phyloP scores from a whole-genome alignment of 768 basidiomycete genomes.

The Boletus tomentosulus region DNA sequence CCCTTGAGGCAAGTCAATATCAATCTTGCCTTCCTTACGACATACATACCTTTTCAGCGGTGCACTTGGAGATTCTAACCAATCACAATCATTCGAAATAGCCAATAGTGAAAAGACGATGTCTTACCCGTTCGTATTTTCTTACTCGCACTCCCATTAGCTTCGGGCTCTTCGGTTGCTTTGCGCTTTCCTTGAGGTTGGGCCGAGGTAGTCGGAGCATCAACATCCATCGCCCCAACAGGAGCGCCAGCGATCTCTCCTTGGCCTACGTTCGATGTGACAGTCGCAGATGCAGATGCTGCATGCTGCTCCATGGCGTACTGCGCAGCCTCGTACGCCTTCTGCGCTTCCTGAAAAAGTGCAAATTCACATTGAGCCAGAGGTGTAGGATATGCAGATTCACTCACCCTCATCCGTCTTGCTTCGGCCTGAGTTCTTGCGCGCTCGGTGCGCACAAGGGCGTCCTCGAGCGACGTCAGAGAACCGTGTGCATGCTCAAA shows the following conservation, averaged over 20 bases:
- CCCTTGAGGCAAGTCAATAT: conserved; percentile 44
- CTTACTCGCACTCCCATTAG: conserved; percentile 50
- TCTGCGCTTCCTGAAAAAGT: conserved; percentile 55
- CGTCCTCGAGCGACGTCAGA: conserved; percentile 58
- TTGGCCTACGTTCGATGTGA: conserved; percentile 13
- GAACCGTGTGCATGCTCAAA: conserved; percentile 86
- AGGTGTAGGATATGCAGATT: neutral
- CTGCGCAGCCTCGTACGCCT: conserved; percentile 50
- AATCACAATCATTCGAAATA: neutral
- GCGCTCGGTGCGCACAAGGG: conserved; percentile 60
- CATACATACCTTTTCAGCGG: conserved; percentile 55
- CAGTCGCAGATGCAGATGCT: conserved; percentile 18
- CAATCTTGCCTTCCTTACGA: neutral
- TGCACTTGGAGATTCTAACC: conserved; percentile 41
- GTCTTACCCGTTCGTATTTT: conserved; percentile 59
- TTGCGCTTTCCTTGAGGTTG: conserved; percentile 56
- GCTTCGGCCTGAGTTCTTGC: conserved; percentile 60
- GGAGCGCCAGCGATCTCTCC: neutral
- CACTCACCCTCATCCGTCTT: conserved; percentile 57
- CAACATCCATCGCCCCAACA: conserved; percentile 40
- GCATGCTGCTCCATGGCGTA: conserved; percentile 40
- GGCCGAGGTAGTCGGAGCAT: conserved; percentile 28
- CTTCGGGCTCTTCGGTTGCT: conserved; percentile 46
- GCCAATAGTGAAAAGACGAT: neutral
- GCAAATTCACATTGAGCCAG: neutral